Base-by-base conservation (phyloP, 208 protist genomes). In the Acanthamoeba polyphaga region DNA sequence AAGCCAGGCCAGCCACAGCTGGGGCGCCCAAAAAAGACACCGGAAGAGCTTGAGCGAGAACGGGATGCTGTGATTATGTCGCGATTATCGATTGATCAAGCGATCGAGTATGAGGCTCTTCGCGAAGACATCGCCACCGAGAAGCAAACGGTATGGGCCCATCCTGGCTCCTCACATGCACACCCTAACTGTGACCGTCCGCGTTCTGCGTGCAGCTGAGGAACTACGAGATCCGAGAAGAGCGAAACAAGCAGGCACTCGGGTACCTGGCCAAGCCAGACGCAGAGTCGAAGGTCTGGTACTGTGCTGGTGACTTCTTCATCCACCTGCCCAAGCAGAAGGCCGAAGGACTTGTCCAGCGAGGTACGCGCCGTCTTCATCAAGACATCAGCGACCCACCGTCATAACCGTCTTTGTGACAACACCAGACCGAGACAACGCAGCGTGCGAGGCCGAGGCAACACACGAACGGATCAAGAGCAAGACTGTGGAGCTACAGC, bases 291-390 rank as follows among this genome's bases (percentile, higher is more conserved):
- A 88, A 88, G 51, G 80, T 64, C 3, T 88, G 80, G 80, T 88
- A 88, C 51, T 88, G 80, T 64, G 80, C 80, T 7, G 80, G 80
- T 27, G 80, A 88, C 80, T 88, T 88, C 80, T 88, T 88, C 80
- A 88, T 88, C 51, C 80, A 43, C 27, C n/a, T 88, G 51, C 80
- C 80, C 51, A 88, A 88, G 80, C 80, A 55, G 19, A 88, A 88
- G 53, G 80, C 80, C 27, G 80, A 58, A 51, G 34, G 51, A 9
- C n/a, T 88, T 8, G 80, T 88, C 0, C 46, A 88, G 51, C 46
- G 80, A 88, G 80, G 80, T 88, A 88, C 46, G 4, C 19, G 38
- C 24, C n/a, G 1, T 32, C 34, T 6, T 15, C 76, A 6, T 0
- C 1, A 58, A 9, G 53, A 58, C 22, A 1, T 4, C 53, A 19